A percentile compares a stretch with the other conserved stretches of the same genome.
Evolutionary conservation across 108 stramenopile species (phyloP).

Genomic region (Cylindrotheca fusiformis): DNA sequence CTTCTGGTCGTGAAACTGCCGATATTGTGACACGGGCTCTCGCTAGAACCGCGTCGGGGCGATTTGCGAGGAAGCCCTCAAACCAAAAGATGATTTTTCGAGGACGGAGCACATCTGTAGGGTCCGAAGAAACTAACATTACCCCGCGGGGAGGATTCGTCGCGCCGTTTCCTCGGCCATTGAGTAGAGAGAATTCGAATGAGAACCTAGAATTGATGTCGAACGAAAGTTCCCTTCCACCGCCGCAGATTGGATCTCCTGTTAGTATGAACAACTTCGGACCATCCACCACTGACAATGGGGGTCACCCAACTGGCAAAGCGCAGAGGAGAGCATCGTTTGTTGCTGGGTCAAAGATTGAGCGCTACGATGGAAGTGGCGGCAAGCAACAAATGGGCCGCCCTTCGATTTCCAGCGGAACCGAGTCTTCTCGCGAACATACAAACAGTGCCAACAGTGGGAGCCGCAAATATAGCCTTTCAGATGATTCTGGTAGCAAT

Average conservation of each 20-base stretch:
- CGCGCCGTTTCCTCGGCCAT: background rate
- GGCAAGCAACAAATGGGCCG: too few relatives aligned
- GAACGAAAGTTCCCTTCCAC: background rate
- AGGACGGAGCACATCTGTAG: background rate
- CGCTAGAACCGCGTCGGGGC: background rate
- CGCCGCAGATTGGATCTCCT: too few relatives aligned
- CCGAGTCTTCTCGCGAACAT: background rate
- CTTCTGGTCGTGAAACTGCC: too few relatives aligned
- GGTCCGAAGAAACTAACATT: background rate
- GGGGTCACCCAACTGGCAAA: background rate
- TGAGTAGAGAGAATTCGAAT: background rate
- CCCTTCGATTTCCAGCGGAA: background rate
- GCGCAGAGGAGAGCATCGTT: background rate
- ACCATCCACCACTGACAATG: background rate
- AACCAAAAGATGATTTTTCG: background rate
- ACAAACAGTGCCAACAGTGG: background rate
- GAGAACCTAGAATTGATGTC: background rate
- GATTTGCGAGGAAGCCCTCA: background rate
- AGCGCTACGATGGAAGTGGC: background rate
- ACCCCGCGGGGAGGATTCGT: background rate
- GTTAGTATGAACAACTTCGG: too few relatives aligned
- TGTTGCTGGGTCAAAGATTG: background rate
- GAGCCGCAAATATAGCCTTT: background rate
- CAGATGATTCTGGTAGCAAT: background rate
- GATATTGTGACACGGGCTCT: background rate